These are phyloP conservation scores for Brassica rapa DNA, from an alignment of 345 rosid genomes.

Conservation along the genomic window DNA sequence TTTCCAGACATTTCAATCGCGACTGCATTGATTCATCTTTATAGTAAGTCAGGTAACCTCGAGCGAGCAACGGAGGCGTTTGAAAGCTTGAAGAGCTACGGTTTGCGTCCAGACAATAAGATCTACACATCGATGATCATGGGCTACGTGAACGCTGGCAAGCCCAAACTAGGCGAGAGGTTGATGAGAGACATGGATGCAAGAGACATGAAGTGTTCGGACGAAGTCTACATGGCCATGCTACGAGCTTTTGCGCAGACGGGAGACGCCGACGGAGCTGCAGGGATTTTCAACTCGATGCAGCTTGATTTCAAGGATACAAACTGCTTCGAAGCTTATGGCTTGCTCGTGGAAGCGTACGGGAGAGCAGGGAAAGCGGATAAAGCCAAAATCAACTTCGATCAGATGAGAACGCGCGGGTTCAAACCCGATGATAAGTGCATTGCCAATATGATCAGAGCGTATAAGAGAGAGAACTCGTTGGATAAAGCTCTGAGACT, in stretches of 20 bases:
- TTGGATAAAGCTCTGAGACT: conserved; percentile 75
- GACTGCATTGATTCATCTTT: conserved; percentile 64
- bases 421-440: conserved; percentile 64
- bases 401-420: conserved; percentile 59
- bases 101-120: conserved; percentile 61
- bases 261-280: conserved; percentile 54
- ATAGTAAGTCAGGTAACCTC: conserved; percentile 69
- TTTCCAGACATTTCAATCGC: conserved; percentile 58
- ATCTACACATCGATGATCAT: conserved; percentile 71
- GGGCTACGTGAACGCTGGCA: conserved; percentile 67
- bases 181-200: conserved; percentile 61
- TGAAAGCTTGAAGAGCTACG: conserved; percentile 58
- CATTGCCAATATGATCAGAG: conserved; percentile 61
- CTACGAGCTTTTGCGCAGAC: conserved; percentile 60
- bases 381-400: conserved; percentile 61
- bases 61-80: conserved; percentile 69
- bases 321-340: conserved; percentile 52
- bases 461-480: conserved; percentile 60
- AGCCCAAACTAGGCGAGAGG: conserved; percentile 50
- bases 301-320: conserved; percentile 35
- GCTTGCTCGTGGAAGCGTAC: conserved; percentile 66
- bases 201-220: conserved; percentile 50
- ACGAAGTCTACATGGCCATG: conserved; percentile 67
- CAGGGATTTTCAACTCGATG: conserved; percentile 51
- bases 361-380: conserved; percentile 53